Percentiles rank a stretch among this genome's conserved stretches.
phyloP scores from a whole-genome alignment of 2,329 filamentous ascomycete genomes.

The Fusarium camptoceras region DNA sequence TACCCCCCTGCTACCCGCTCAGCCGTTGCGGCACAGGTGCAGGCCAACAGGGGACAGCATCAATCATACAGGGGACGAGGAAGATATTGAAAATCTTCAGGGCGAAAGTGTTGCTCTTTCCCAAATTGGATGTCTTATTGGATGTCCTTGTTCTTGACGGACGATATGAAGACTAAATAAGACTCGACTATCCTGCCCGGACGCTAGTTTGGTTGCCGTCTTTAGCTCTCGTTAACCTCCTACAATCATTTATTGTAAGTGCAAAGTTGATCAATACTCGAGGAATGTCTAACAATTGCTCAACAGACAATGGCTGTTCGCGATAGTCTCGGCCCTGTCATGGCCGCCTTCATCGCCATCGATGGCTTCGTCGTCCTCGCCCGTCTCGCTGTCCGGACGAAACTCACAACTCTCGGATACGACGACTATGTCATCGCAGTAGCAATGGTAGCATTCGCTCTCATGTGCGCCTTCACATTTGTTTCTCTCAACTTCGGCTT shows the following conservation, averaged over 20 bases:
- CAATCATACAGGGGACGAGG: background rate
- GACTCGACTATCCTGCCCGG: background rate
- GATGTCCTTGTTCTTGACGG: background rate
- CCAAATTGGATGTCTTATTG: background rate
- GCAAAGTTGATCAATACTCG: background rate
- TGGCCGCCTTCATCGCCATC: slow-evolving; percentile 20
- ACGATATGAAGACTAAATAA: background rate
- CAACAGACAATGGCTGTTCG: slow-evolving; percentile 12
- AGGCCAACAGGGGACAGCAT: background rate
- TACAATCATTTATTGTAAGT: background rate
- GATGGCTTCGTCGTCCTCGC: slow-evolving; percentile 16
- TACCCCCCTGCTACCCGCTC: background rate
- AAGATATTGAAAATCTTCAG: background rate
- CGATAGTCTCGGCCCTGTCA: slow-evolving; percentile 8
- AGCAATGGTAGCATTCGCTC: background rate
- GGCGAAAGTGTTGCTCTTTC: background rate
- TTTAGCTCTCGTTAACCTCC: background rate
- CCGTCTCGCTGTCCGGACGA: slow-evolving; percentile 8
- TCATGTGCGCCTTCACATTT: slow-evolving; percentile 12
- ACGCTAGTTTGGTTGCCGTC: background rate
- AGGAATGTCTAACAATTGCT: background rate
- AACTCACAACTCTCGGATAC: slow-evolving; percentile 10
- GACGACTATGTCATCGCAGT: slow-evolving; percentile 8
- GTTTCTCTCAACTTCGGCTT: slow-evolving; percentile 6
- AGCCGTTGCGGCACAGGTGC: background rate